Base-by-base conservation (phyloP, 2,329 filamentous ascomycete genomes). In the Paraconiothyrium brasiliense region DNA sequence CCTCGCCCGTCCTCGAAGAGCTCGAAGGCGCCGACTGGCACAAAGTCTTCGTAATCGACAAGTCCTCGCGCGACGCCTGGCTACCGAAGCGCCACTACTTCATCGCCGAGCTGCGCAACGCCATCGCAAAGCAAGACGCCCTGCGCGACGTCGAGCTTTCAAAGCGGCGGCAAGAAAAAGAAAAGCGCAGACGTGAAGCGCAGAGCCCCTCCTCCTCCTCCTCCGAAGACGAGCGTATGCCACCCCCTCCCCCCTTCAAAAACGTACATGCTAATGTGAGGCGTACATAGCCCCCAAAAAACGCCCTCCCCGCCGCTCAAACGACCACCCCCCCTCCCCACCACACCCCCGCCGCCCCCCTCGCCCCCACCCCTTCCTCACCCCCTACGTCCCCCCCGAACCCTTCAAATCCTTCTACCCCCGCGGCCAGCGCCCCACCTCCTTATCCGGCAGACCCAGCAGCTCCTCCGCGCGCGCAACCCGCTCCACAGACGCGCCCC, bases 21-120 rank as follows among this genome's bases (percentile, higher is more conserved):
- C 85, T 99, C 1, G 91, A 93, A 75, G 92, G 94, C 2, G 92
- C 92, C 60, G 95, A 98, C 78, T 99, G 95, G 95, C 84, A 97
- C 59, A 90, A 92, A 63, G 87, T 94, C 4, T 93, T 99, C 89
- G 95, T 94, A 30, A 90, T 98, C 37, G 50, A 94, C 89, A 66
- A 92, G 86, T 41, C 88, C 24, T 92, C 92, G 72, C 94, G 92
- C 79, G 95, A 91, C 77, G 87, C 90, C 34, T 97, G 93, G 78
- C 93, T 97, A 78, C 89, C 91, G 2, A 95, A 95, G 63, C 87
- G 95, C 32, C 86, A 90, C 62, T 89, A 94, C 76, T 97, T 97
- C 75, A 90, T 97, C 70, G 86, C 85, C 59, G 93, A 96, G 63
- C 94, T 96, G 60, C 86, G 92, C 65, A 85, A 86, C 0, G 89